Base-by-base conservation (phyloP, 441 rosid genomes). In the Melastoma candidum region DNA sequence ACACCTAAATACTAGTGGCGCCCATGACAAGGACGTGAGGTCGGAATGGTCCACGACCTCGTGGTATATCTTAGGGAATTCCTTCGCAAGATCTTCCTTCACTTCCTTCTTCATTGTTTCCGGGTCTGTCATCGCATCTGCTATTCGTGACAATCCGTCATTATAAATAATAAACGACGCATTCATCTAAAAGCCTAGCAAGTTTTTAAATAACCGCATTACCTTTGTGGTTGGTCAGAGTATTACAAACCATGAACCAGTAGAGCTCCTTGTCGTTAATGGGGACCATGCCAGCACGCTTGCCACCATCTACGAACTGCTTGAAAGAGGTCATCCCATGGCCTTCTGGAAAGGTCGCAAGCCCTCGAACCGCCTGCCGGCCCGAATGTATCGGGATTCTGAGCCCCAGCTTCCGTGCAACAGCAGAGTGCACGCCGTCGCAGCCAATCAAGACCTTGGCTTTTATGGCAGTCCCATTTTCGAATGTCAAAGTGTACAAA, bases 331-430 rank as follows among this genome's bases (percentile, higher is more conserved):
- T 44, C 9, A 58, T 12, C 3, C 74, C 69, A 43, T 79, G 79
- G 7, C 77, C 74, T 51, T 64, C 43, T 0, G 80, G 77, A 22
- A 12, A 70, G 10, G 59, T 25, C 0, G 80, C 54, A 41, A 79
- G 11, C 14, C 78, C 76, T 2, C 76, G 72, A 4, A 66, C 63
- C 0, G 63, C 76, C 0, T 59, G 64, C 56, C 79, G 61, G 0
- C 84, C 76, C 0, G 79, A 71, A 49, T 70, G 13, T 1, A 62
- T 46, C 1, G 78, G 64, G 11, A 22, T 54, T 0, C 72, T 5
- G 0, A 79, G 70, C 12, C 77, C 79, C 26, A 79, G 46, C 76
- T 67, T 63, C 0, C 56, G 43, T 2, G 76, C 74, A 17, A 76
- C 75, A 26, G 48, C 13, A 0, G 82, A 79, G 61, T 76, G 41